Base-by-base conservation (phyloP, 768 basidiomycete genomes). In the Neoboletus magnificus region DNA sequence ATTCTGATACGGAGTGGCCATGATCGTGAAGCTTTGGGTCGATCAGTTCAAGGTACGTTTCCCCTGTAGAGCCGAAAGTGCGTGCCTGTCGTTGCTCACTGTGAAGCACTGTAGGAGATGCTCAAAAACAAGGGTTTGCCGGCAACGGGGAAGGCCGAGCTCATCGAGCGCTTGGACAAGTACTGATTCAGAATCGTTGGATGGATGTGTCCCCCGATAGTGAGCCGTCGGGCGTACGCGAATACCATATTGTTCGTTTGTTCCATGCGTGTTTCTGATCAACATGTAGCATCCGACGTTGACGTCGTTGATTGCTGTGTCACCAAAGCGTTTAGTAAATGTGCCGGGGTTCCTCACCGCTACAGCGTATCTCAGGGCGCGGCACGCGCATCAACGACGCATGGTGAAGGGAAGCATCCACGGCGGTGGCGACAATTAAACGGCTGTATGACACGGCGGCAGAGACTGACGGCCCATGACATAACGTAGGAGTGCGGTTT, bases 31-130 rank as follows among this genome's bases (percentile, higher is more conserved):
- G 90, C 76, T 91, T 59, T 83, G 82, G 18, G 85, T 90, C 58
- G 87, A 88, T 70, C 86, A 90, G 63, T 76, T 93, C 46, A 91
- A 88, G 81, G 89, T 87, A 58, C 54, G 77, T 53, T 41, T 59
- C 42, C 44, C 20, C 13, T 23, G 35, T 33, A 41, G 52, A 22
- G 5, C 13, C 0, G 3, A n/a, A 36, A 12, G 22, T 32, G 11
- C 11, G 2, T 35, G 23, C 43, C 29, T 41, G 13, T 32, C 20
- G 33, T 54, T 39, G 12, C 43, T 51, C 33, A 49, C 47, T 35
- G 41, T 18, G 44, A 18, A 20, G 35, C 48, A 43, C 18, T 49
- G 46, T 62, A 90, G 87, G 85, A 86, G n/a, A 89, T 91, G 68
- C 74, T 89, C 57, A 88, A 82, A 68, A 77, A 77, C 60, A 91